Evolutionary conservation across 352 stramenopile genomes (phyloP).

Genomic region (Globisporangium irregulare): DNA sequence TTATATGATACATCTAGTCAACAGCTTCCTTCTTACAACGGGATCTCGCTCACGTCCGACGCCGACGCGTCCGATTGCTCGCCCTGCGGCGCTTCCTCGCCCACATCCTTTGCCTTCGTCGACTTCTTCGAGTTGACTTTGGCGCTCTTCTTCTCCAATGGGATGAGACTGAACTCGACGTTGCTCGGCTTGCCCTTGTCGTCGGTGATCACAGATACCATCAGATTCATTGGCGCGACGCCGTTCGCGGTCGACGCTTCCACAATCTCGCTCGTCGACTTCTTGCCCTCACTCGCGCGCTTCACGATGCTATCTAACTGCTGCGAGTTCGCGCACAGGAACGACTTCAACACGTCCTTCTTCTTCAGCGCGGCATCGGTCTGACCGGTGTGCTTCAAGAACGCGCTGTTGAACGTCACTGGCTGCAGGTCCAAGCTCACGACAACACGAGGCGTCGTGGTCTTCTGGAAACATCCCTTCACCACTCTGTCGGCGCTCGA

Average conservation of each 20-base stretch:
- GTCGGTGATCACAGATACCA: constrained; percentile 49
- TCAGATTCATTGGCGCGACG: constrained; percentile 33
- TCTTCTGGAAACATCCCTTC: constrained; percentile 55
- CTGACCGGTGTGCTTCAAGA: constrained; percentile 45
- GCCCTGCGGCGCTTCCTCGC: constrained; percentile 1
- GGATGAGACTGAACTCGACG: constrained; percentile 67
- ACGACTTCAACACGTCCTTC: constrained; percentile 50
- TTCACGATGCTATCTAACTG: constrained; percentile 47
- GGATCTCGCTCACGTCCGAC: constrained; percentile 13
- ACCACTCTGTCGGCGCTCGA: constrained; percentile 30
- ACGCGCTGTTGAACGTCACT: constrained; percentile 59
- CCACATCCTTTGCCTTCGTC: neutral
- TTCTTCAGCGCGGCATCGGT: constrained; percentile 49
- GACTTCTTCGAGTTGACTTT: constrained; percentile 10
- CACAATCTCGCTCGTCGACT: constrained; percentile 41
- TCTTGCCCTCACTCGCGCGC: constrained; percentile 39
- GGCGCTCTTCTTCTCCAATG: constrained; percentile 12
- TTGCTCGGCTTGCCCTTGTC: constrained; percentile 46
- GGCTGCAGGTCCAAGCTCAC: constrained; percentile 57
- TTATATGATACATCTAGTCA: constrained; percentile 1
- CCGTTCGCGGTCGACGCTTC: constrained; percentile 24
- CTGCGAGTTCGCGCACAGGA: constrained; percentile 41
- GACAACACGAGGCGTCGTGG: constrained; percentile 53
- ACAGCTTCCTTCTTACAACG: constrained; percentile 9
- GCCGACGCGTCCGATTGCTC: constrained; percentile 13